phyloP scores from a whole-genome alignment of 768 basidiomycete species.

The Neoboletus subvelutipes region DNA sequence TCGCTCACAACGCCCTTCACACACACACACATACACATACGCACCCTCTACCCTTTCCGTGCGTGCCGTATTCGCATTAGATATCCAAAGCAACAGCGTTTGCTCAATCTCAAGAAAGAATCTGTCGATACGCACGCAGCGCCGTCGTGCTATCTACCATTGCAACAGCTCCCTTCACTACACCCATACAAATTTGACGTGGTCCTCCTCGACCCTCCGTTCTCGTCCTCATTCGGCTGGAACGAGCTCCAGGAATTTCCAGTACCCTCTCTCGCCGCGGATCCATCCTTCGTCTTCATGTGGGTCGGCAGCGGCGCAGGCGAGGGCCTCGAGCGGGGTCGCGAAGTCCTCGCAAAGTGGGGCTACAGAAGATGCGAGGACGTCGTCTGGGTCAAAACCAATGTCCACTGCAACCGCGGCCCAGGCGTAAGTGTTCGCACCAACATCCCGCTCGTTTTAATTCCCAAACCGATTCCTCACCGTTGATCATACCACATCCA shows the following conservation, averaged over 20 bases:
- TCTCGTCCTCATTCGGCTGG: constrained; percentile 85
- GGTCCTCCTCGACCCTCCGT: constrained; percentile 89
- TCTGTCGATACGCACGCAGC: constrained; percentile 70
- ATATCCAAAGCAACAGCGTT: constrained; percentile 90
- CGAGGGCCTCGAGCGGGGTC: constrained; percentile 87
- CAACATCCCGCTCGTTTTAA: not conserved
- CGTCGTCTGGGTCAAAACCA: constrained; percentile 98
- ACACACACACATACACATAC: not conserved
- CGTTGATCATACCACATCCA: constrained; percentile 4
- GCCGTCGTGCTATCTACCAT: constrained; percentile 71
- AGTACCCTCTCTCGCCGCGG: constrained; percentile 77
- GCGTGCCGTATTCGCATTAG: constrained; percentile 40
- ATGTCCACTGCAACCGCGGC: constrained; percentile 65
- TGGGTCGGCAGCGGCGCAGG: constrained; percentile 94
- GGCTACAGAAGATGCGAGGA: constrained; percentile 95
- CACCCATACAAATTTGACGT: constrained; percentile 81
- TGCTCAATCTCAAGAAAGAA: constrained; percentile 79
- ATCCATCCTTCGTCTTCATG: constrained; percentile 91
- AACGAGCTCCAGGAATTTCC: constrained; percentile 80
- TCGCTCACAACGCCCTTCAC: not conserved
- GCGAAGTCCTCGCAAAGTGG: constrained; percentile 91
- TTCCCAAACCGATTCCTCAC: not conserved
- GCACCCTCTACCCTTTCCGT: not conserved
- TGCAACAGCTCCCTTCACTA: constrained; percentile 53
- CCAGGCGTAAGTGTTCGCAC: constrained; percentile 58